These are phyloP conservation scores for Sequoiadendron giganteum DNA, from an alignment of 75 land plant genomes.

Conservation along the genomic window DNA sequence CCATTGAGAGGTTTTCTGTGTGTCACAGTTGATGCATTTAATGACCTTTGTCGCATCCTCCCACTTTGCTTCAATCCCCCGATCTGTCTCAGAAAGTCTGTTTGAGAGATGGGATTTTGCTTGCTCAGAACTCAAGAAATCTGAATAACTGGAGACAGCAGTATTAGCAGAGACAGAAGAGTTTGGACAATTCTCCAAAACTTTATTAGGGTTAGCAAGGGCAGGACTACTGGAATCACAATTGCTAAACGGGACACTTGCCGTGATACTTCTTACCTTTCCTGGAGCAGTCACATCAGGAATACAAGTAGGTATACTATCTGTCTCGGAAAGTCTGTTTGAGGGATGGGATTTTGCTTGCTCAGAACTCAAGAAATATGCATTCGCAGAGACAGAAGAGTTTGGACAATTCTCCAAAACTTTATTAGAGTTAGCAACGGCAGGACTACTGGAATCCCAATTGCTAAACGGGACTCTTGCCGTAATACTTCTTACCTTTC, in stretches of 20 bases:
- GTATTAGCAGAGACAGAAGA: not conserved
- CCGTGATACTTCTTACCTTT: conserved; percentile 37
- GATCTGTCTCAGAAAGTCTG: not conserved
- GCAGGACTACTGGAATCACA: conserved; percentile 28
- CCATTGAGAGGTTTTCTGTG: conserved; percentile 79
- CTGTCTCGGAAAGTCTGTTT: not conserved
- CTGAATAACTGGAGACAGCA: not conserved
- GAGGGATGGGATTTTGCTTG: not conserved
- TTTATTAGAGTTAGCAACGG: conserved; percentile 11
- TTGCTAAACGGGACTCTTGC: conserved; percentile 39
- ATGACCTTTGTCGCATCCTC: conserved; percentile 18
- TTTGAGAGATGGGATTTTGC: not conserved
- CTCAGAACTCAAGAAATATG: not conserved
- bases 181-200: not conserved
- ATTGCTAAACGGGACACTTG: conserved; percentile 37
- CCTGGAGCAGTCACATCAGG: not conserved
- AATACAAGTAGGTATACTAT: not conserved
- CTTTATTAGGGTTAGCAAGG: conserved; percentile 11
- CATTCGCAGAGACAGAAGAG: not conserved
- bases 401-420: not conserved
- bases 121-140: not conserved
- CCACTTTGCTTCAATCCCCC: not conserved
- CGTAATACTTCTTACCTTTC: conserved; percentile 36
- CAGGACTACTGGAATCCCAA: conserved; percentile 30
- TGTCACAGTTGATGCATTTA: conserved; percentile 75